Conservation (phyloP, 2,329 filamentous ascomycete species). For the Sordariomycetes sp. region DNA sequence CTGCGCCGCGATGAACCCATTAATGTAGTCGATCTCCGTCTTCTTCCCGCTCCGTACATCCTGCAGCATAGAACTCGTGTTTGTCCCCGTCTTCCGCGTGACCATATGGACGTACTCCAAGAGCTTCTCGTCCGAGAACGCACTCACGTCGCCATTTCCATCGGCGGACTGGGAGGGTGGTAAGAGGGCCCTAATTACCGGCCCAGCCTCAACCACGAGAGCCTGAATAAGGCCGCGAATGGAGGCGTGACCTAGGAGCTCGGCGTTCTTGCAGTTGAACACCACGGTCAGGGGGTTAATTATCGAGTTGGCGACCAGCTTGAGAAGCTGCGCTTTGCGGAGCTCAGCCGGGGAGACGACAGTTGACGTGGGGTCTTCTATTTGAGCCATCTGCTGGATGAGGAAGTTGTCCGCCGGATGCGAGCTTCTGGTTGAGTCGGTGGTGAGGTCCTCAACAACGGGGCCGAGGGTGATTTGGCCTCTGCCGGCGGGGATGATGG, state of each 20-base stretch:
- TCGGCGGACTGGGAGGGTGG: slow-evolving; percentile 25
- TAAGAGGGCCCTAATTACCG: slow-evolving; percentile 28
- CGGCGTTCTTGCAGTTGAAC: slow-evolving; percentile 68
- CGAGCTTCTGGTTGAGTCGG: slow-evolving; percentile 3
- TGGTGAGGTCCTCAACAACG: slow-evolving; percentile 21
- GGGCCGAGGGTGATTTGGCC: slow-evolving; percentile 36
- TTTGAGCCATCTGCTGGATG: slow-evolving; percentile 26
- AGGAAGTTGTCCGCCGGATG: slow-evolving; percentile 21
- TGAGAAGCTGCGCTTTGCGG: slow-evolving; percentile 66
- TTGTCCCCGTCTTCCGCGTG: slow-evolving; percentile 32
- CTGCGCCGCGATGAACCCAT: slow-evolving; percentile 45
- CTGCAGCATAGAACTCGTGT: slow-evolving; percentile 53
- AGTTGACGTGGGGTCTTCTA: slow-evolving; percentile 14
- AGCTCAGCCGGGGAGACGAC: slow-evolving; percentile 30
- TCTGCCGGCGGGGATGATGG: slow-evolving; percentile 38
- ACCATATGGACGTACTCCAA: slow-evolving; percentile 30
- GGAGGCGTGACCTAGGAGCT: slow-evolving; percentile 41
- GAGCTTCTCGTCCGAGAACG: slow-evolving; percentile 1
- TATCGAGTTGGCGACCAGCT: slow-evolving; percentile 68
- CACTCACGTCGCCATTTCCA: neutral
- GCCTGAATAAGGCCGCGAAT: slow-evolving; percentile 44
- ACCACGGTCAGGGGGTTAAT: slow-evolving; percentile 82
- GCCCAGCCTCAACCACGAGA: slow-evolving; percentile 63
- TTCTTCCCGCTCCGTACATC: slow-evolving; percentile 38
- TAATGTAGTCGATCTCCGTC: slow-evolving; percentile 49